Percentiles rank a stretch among this genome's conserved stretches.
These are phyloP conservation scores for Chalciporus pseudorubinellus DNA, from an alignment of 768 basidiomycete genomes.

Conservation along the genomic window DNA sequence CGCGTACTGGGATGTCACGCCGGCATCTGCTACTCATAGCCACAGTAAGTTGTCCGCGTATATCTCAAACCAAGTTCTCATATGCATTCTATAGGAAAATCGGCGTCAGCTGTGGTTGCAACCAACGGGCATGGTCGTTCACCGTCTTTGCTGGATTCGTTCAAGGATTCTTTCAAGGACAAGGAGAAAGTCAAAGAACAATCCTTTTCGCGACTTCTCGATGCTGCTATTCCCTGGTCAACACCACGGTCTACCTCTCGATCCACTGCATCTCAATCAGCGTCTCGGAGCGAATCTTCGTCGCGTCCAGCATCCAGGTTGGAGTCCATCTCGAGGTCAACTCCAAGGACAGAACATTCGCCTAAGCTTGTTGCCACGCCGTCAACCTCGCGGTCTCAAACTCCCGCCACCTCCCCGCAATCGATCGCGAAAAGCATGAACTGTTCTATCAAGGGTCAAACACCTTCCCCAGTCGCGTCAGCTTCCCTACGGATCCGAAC, in stretches of 20 bases:
- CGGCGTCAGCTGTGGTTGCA: slow-evolving; percentile 24
- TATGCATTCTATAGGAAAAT: slow-evolving; percentile 32
- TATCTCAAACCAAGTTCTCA: background rate
- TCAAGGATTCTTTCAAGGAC: slow-evolving; percentile 18
- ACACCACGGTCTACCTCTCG: slow-evolving; percentile 14
- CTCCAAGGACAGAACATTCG: slow-evolving; percentile 12
- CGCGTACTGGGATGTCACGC: slow-evolving; percentile 54
- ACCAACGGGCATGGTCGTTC: slow-evolving; percentile 13
- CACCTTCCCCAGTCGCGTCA: background rate
- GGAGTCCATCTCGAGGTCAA: slow-evolving; percentile 13
- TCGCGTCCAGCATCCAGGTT: slow-evolving; percentile 21
- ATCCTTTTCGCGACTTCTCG: slow-evolving; percentile 29
- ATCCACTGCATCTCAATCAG: slow-evolving; percentile 14
- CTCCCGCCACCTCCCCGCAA: slow-evolving; percentile 2
- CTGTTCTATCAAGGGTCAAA: background rate
- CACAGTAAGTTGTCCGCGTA: slow-evolving; percentile 44
- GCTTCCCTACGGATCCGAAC: slow-evolving; percentile 1
- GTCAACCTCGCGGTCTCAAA: background rate
- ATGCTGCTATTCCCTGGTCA: slow-evolving; percentile 37
- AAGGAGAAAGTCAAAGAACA: slow-evolving; percentile 31
- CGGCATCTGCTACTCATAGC: slow-evolving; percentile 24
- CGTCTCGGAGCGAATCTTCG: slow-evolving; percentile 12
- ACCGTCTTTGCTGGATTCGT: slow-evolving; percentile 21
- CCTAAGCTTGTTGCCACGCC: background rate
- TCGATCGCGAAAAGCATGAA: background rate